Conservation (phyloP, 2,329 filamentous ascomycete species). For the Aspergillus uvarum region DNA sequence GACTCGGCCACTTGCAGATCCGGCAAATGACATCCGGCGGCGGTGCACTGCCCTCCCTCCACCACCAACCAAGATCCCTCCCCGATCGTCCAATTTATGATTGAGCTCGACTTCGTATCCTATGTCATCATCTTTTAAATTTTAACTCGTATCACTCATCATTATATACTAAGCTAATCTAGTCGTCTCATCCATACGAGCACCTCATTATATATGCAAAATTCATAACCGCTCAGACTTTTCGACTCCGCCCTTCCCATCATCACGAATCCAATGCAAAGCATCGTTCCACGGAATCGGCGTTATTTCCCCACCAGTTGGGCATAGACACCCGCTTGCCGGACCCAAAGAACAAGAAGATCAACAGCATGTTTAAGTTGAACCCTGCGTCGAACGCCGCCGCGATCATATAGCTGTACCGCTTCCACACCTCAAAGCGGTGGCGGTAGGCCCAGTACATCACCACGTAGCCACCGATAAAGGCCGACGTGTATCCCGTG, state of each 20-base stretch:
- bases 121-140: neutral
- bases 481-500: slow-evolving; percentile 58
- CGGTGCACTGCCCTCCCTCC: too few relatives aligned
- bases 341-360: slow-evolving; percentile 61
- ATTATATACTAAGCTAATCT: neutral
- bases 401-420: slow-evolving; percentile 62
- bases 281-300: slow-evolving; percentile 56
- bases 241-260: too few relatives aligned
- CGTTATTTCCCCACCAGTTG: slow-evolving; percentile 65
- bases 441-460: slow-evolving; percentile 61
- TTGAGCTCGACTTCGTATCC: neutral
- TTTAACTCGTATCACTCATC: neutral
- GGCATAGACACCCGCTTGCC: slow-evolving; percentile 60
- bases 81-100: too few relatives aligned
- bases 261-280: slow-evolving; percentile 49
- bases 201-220: neutral
- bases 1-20: neutral
- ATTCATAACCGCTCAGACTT: too few relatives aligned
- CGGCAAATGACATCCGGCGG: neutral
- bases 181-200: neutral
- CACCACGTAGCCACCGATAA: slow-evolving; percentile 61
- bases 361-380: slow-evolving; percentile 61
- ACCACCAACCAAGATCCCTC: too few relatives aligned
- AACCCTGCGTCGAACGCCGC: slow-evolving; percentile 64
- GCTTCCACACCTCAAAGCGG: slow-evolving; percentile 58